Evolutionary conservation across 164 flowering plant species (phyloP).

Genomic region (Nymphaea thermarum): DNA sequence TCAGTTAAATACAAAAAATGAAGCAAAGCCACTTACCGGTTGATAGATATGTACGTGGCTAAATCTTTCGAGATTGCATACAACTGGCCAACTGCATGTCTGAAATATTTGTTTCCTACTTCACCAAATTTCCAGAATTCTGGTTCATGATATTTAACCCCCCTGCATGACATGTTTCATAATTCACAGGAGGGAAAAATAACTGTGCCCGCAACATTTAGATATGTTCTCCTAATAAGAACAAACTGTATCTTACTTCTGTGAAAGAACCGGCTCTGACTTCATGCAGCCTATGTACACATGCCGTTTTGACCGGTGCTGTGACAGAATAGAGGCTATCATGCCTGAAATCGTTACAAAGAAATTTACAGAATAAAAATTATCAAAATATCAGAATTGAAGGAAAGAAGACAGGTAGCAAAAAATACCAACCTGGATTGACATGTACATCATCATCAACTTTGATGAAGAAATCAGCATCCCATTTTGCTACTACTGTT

Average conservation of each 20-base stretch:
- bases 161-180: constrained; percentile 15
- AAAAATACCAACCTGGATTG: constrained; percentile 51
- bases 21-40: constrained; percentile 30
- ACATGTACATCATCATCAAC: constrained; percentile 96
- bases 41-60: constrained; percentile 87
- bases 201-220: not conserved
- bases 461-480: constrained; percentile 89
- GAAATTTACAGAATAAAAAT: not conserved
- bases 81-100: constrained; percentile 94
- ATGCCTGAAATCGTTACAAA: constrained; percentile 39
- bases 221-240: not conserved
- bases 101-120: constrained; percentile 87
- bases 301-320: constrained; percentile 77
- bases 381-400: too few relatives aligned
- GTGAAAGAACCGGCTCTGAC: constrained; percentile 85
- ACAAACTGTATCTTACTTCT: constrained; percentile 40
- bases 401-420: not conserved
- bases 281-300: constrained; percentile 97
- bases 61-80: constrained; percentile 89
- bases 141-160: constrained; percentile 89
- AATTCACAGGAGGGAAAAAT: not conserved
- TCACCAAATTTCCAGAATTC: constrained; percentile 98
- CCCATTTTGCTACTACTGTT: constrained; percentile 83
- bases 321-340: constrained; percentile 68
- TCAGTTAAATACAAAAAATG: not conserved